These are phyloP conservation scores for Plicaturopsis crispa DNA, from an alignment of 768 basidiomycete genomes.

Conservation along the genomic window DNA sequence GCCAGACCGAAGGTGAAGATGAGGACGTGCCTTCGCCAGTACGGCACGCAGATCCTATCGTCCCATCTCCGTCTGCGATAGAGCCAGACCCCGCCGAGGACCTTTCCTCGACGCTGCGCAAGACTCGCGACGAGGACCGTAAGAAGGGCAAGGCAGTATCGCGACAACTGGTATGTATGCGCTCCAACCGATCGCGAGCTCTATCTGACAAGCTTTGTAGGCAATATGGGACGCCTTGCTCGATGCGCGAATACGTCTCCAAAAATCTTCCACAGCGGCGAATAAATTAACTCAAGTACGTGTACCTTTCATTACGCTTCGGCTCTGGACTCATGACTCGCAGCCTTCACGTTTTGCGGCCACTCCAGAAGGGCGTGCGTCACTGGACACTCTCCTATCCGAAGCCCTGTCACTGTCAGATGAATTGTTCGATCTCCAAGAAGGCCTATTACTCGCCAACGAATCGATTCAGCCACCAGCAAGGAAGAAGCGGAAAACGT, in stretches of 20 bases:
- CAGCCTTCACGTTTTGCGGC: conserved; percentile 22
- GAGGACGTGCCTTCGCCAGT: conserved; percentile 10
- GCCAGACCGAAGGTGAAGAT: conserved; percentile 9
- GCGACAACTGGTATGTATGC: conserved; percentile 65
- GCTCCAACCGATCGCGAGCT: too few relatives aligned
- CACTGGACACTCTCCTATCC: conserved; percentile 45
- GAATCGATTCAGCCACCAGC: conserved; percentile 41
- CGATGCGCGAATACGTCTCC: conserved; percentile 86
- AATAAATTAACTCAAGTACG: conserved; percentile 63
- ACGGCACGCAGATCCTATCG: neutral
- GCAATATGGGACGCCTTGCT: conserved; percentile 80
- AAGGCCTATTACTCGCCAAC: conserved; percentile 44
- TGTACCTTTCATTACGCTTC: conserved; percentile 8
- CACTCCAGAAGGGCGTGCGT: conserved; percentile 31
- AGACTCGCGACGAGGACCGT: conserved; percentile 60
- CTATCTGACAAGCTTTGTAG: too few relatives aligned
- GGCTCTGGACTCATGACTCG: conserved; percentile 13
- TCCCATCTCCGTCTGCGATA: neutral
- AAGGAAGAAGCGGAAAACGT: conserved; percentile 47
- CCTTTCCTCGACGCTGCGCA: conserved; percentile 43
- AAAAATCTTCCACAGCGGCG: conserved; percentile 64
- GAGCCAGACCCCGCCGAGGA: conserved; percentile 26
- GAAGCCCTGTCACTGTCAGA: conserved; percentile 57
- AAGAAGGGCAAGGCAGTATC: conserved; percentile 81
- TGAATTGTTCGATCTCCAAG: conserved; percentile 62